Evolutionary conservation across 2,329 filamentous ascomycete genomes (phyloP).

Genomic region (Paracoccidioides lutzii): DNA sequence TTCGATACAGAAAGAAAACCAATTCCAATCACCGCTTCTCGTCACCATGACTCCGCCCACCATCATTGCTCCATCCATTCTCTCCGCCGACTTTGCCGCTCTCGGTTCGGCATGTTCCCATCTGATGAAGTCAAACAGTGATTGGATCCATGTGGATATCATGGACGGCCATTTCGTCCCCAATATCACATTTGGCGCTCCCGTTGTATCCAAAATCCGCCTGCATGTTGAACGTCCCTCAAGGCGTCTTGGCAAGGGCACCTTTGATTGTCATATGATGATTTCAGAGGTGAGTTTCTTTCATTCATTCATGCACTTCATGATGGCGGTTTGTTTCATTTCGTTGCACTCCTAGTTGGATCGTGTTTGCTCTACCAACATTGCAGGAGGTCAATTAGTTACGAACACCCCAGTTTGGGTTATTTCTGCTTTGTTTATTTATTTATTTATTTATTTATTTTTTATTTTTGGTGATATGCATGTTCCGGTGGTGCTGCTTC

Average conservation of each 20-base stretch:
- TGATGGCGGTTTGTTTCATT: background rate
- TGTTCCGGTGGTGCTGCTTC: background rate
- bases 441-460: no score
- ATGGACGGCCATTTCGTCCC: slow-evolving; percentile 99
- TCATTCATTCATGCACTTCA: background rate
- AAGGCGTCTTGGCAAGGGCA: slow-evolving; percentile 62
- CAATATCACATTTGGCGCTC: slow-evolving; percentile 93
- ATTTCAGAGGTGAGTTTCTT: slow-evolving; percentile 64
- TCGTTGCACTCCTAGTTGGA: no score
- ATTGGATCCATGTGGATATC: slow-evolving; percentile 94
- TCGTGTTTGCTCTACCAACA: background rate
- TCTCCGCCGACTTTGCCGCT: slow-evolving; percentile 87
- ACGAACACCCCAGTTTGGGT: no score
- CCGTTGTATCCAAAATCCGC: slow-evolving; percentile 89
- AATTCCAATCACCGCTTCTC: background rate
- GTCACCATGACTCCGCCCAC: slow-evolving; percentile 67
- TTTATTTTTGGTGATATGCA: no score
- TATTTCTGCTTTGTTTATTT: no score
- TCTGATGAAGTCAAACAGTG: slow-evolving; percentile 75
- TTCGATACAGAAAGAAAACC: background rate
- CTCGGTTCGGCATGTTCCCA: slow-evolving; percentile 74
- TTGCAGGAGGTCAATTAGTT: no score
- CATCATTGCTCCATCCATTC: slow-evolving; percentile 96
- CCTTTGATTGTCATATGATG: slow-evolving; percentile 99
- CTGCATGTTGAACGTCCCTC: slow-evolving; percentile 66